A percentile compares a stretch with the other conserved stretches of the same genome.
These are phyloP conservation scores for Eragrostis nindensis DNA, from an alignment of 176 grass and related monocot species.

Conservation along the genomic window DNA sequence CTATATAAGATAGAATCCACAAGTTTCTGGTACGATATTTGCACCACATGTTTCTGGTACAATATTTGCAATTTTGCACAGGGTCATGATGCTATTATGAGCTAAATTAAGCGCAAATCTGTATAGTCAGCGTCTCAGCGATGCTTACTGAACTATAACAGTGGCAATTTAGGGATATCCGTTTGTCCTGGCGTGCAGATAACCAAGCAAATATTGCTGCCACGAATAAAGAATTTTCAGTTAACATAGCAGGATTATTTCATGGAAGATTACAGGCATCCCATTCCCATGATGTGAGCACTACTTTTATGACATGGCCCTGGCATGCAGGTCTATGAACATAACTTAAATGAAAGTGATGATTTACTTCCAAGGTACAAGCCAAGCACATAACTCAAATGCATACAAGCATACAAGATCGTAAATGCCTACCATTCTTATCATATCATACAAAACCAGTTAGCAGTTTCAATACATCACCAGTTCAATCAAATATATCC, in stretches of 20 bases:
- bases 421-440: not conserved
- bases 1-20: not conserved
- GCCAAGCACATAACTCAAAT: not conserved
- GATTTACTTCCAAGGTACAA: not conserved
- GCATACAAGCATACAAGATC: not conserved
- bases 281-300: not conserved
- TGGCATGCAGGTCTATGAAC: not conserved
- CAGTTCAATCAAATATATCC: not conserved
- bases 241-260: not conserved
- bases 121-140: not conserved
- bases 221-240: not conserved
- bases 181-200: not conserved
- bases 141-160: not conserved
- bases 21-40: not conserved
- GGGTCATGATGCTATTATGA: not conserved
- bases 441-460: not conserved
- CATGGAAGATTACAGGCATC: not conserved
- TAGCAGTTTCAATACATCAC: slow-evolving; percentile 13
- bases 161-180: not conserved
- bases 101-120: not conserved
- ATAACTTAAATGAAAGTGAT: not conserved
- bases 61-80: not conserved
- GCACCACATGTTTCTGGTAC: not conserved
- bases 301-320: not conserved
- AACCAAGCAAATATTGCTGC: not conserved